Base-by-base conservation (phyloP, 495 filamentous ascomycete species). In the Ramalina intermedia region DNA sequence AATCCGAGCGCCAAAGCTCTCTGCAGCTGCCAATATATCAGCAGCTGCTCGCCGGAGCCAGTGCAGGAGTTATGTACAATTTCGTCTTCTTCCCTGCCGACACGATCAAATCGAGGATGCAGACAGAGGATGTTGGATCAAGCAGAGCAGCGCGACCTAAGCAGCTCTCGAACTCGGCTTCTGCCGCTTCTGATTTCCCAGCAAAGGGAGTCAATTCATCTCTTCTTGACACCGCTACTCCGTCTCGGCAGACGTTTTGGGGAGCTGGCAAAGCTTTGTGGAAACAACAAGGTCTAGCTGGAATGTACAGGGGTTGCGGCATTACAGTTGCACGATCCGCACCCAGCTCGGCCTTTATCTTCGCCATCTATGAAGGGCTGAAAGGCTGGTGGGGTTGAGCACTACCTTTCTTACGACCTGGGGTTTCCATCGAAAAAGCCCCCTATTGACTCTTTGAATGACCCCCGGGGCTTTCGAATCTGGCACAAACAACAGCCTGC, bases 41-140 rank as follows among this genome's bases (percentile, higher is more conserved):
- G 58, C 85, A 91, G 63, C 80, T 91, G 57, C 63, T 86, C 9
- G 85, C 87, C 13, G 88, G 88, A n/a, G 88, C 88, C n/a, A 71
- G 79, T 13, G 88, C 90, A 17, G 91, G 91, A 40, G 84, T 96
- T 68, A 79, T 75, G 47, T 98, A 96, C 61, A 98, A 96, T 57
- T 95, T 96, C 58, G 61, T 94, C 24, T 94, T 94, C 69, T 98
- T 89, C 64, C 91, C 91, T 0, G 91, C 93, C 37, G 91, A 98
- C 60, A 96, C 91, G 1, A 82, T 98, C 68, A 98, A 98, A 63
- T 88, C 82, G 9, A 77, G 90, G 6, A 93, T 99, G 81, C 91
- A 99, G 63, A 96, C 93, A 0, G 77, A 83, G 41, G 82, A 87
- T 27, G 71, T 90, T 44, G 70, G 69, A 13, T 51, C 56, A 20